Evolutionary conservation across 2,329 filamentous ascomycete genomes (phyloP).

Genomic region (Paraconiothyrium sp.): DNA sequence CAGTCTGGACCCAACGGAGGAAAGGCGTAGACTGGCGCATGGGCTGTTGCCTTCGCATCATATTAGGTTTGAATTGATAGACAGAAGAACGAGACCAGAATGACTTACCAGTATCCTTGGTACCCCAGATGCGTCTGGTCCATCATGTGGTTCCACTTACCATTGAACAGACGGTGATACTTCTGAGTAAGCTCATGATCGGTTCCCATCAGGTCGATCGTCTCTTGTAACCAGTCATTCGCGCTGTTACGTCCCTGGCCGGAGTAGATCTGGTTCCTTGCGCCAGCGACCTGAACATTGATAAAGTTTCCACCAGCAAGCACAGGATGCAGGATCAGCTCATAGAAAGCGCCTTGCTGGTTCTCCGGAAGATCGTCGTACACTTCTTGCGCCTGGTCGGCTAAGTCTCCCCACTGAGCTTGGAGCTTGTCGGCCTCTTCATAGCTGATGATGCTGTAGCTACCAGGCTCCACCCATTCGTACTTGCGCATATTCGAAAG

Average conservation of each 20-base stretch:
- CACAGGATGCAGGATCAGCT: slow-evolving; percentile 69
- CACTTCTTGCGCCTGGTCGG: slow-evolving; percentile 63
- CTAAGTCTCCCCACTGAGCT: slow-evolving; percentile 64
- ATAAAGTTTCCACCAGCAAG: slow-evolving; percentile 66
- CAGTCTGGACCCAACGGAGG: slow-evolving; percentile 67
- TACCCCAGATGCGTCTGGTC: slow-evolving; percentile 54
- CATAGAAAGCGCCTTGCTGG: slow-evolving; percentile 68
- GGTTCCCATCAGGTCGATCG: slow-evolving; percentile 49
- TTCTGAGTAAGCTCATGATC: slow-evolving; percentile 48
- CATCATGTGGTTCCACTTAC: slow-evolving; percentile 54
- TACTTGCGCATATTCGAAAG: slow-evolving; percentile 69
- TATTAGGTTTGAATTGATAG: slow-evolving; percentile 41
- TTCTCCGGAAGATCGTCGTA: slow-evolving; percentile 63
- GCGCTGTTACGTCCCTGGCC: slow-evolving; percentile 51
- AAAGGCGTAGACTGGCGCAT: slow-evolving; percentile 74
- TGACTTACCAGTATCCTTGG: slow-evolving; percentile 53
- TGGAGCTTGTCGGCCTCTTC: slow-evolving; percentile 69
- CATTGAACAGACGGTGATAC: slow-evolving; percentile 48
- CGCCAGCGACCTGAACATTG: slow-evolving; percentile 55
- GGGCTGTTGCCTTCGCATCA: slow-evolving; percentile 69
- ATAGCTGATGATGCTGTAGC: slow-evolving; percentile 71
- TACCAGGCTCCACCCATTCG: slow-evolving; percentile 67
- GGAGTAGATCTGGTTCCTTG: slow-evolving; percentile 49
- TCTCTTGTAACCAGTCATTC: slow-evolving; percentile 48
- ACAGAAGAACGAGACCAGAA: slow-evolving; percentile 48